phyloP scores from a whole-genome alignment of 352 stramenopile genomes.

The Phytophthora pistaciae region DNA sequence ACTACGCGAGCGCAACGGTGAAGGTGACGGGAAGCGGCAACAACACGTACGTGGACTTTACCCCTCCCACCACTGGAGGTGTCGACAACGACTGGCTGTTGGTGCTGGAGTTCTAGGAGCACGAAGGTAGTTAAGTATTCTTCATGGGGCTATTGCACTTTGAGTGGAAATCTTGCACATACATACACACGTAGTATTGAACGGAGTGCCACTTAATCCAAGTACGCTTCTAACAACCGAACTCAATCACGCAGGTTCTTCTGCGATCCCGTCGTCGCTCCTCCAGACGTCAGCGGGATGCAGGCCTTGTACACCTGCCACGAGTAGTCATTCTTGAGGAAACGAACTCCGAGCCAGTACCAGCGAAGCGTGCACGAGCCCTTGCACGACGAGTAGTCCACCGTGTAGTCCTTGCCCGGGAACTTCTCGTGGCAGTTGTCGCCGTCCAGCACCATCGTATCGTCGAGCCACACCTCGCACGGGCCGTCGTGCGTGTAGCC shows the following conservation, averaged over 20 bases:
- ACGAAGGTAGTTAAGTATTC: too few relatives aligned
- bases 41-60: too few relatives aligned
- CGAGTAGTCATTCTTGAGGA: conserved; percentile 51
- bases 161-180: not conserved
- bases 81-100: too few relatives aligned
- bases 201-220: not conserved
- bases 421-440: conserved; percentile 41
- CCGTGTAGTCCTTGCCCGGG: conserved; percentile 31
- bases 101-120: too few relatives aligned
- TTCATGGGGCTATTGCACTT: not conserved
- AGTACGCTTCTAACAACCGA: not conserved
- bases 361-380: conserved; percentile 25
- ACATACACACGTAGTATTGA: not conserved
- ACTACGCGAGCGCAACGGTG: too few relatives aligned
- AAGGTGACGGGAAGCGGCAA: too few relatives aligned
- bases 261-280: not conserved
- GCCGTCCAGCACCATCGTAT: conserved; percentile 33
- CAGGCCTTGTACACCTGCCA: conserved; percentile 74
- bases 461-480: conserved; percentile 47
- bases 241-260: not conserved
- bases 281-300: conserved; percentile 21
- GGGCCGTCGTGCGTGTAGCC: conserved; percentile 56
- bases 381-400: conserved; percentile 39
- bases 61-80: too few relatives aligned
- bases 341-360: conserved; percentile 40